phyloP scores from a whole-genome alignment of 139 green algal genomes.

The Chlorella sp. region DNA sequence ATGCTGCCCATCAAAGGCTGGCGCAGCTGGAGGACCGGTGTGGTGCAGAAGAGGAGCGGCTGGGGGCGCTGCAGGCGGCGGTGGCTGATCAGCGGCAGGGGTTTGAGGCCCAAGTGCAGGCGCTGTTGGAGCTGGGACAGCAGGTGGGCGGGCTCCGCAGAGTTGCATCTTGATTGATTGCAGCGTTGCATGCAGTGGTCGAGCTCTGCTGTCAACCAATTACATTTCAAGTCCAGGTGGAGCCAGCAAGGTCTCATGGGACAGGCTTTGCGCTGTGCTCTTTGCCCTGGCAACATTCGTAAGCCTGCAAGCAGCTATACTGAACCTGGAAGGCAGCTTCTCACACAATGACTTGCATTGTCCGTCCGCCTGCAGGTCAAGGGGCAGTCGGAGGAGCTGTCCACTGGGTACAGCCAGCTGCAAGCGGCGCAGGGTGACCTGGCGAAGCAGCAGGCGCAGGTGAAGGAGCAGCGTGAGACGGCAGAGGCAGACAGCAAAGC shows the following conservation, averaged over 20 bases:
- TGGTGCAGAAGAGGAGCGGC: conserved; percentile 8
- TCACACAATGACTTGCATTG: neutral
- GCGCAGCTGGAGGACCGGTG: conserved; percentile 21
- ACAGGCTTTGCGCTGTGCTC: too few species aligned
- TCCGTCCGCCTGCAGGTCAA: conserved; percentile 4
- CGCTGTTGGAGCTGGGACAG: conserved; percentile 17
- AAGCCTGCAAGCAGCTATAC: too few species aligned
- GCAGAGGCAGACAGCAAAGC: neutral
- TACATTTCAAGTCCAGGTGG: too few species aligned
- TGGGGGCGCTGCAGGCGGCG: conserved; percentile 17
- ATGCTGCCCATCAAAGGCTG: conserved; percentile 5
- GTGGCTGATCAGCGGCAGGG: conserved; percentile 12
- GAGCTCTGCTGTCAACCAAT: too few species aligned
- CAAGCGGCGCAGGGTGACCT: conserved; percentile 6
- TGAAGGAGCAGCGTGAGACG: neutral
- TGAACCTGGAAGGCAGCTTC: neutral
- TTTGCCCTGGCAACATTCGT: neutral
- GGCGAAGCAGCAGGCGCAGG: conserved; percentile 3
- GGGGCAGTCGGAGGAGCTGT: conserved; percentile 27
- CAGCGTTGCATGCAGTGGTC: too few species aligned
- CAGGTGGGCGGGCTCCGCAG: neutral
- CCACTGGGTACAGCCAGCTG: neutral
- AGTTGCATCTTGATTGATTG: too few species aligned
- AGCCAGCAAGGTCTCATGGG: too few species aligned
- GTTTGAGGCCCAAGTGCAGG: conserved; percentile 14